A percentile compares a stretch with the other conserved stretches of the same genome.
Evolutionary conservation across 1,284 basidiomycete genomes (phyloP).

Genomic region (Ganoderma meredithae): DNA sequence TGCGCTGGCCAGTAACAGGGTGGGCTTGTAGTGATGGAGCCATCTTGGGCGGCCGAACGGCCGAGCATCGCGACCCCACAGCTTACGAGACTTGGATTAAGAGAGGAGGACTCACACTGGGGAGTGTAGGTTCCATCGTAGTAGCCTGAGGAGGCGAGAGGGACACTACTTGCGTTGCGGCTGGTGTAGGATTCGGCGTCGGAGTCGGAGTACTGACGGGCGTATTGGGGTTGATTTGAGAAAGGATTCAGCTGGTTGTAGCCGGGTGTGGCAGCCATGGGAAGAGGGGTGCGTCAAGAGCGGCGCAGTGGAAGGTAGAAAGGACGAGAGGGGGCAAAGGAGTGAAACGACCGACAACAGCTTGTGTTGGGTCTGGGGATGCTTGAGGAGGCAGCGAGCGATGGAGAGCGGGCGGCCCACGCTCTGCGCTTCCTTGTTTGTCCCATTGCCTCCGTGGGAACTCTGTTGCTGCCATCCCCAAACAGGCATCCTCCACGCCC

Average conservation of each 20-base stretch:
- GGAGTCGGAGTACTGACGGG: constrained; percentile 51
- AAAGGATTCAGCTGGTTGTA: constrained; percentile 49
- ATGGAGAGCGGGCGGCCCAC: constrained; percentile 15
- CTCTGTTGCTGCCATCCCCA: constrained; percentile 26
- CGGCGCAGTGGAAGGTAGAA: constrained; percentile 13
- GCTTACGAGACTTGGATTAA: neutral
- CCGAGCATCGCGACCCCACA: constrained; percentile 4
- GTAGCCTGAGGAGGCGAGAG: constrained; percentile 58
- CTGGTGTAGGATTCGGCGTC: constrained; percentile 61
- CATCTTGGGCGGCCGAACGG: constrained; percentile 2
- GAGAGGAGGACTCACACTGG: constrained; percentile 38
- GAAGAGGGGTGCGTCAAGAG: constrained; percentile 24
- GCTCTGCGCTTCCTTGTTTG: constrained; percentile 28
- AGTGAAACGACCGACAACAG: constrained; percentile 36
- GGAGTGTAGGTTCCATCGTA: constrained; percentile 51
- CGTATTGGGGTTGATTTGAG: constrained; percentile 38
- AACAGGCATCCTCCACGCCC: constrained; percentile 4
- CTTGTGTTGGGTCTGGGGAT: constrained; percentile 32
- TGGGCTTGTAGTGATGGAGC: constrained; percentile 23
- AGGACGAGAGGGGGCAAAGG: constrained; percentile 23
- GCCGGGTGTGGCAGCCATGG: constrained; percentile 49
- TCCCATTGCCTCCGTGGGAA: constrained; percentile 34
- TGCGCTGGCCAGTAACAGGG: constrained; percentile 21
- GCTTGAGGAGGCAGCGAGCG: constrained; percentile 21
- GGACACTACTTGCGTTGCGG: constrained; percentile 63